These are phyloP conservation scores for Lactifluus hygrophoroides DNA, from an alignment of 768 basidiomycete genomes.

Conservation along the genomic window DNA sequence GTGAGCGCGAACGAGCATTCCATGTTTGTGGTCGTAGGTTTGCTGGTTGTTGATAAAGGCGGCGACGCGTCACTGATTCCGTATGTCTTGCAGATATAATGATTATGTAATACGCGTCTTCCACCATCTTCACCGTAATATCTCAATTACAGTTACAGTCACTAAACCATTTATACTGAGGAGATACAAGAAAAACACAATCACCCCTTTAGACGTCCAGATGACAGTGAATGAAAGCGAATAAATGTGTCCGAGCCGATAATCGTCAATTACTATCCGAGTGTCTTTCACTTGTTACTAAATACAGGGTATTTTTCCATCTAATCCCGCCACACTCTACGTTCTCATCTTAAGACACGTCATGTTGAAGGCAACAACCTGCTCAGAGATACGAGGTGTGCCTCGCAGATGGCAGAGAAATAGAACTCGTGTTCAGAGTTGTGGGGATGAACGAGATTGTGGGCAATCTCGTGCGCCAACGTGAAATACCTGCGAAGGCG, in stretches of 20 bases:
- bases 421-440: conserved; percentile 94
- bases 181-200: too few relatives aligned
- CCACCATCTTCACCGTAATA: too few relatives aligned
- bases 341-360: not conserved
- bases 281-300: too few relatives aligned
- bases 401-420: conserved; percentile 85
- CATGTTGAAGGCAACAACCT: not conserved
- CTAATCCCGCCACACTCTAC: not conserved
- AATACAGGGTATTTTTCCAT: not conserved
- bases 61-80: conserved; percentile 18
- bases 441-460: conserved; percentile 80
- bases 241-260: too few relatives aligned
- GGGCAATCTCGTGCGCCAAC: conserved; percentile 88
- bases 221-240: too few relatives aligned
- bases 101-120: too few relatives aligned
- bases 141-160: too few relatives aligned
- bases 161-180: too few relatives aligned
- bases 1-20: conserved; percentile 87
- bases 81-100: too few relatives aligned
- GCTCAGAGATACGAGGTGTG: conserved; percentile 37
- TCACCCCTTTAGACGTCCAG: too few relatives aligned
- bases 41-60: not conserved
- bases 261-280: too few relatives aligned
- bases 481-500: conserved; percentile 64
- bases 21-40: conserved; percentile 38